Evolutionary conservation across 352 stramenopile species (phyloP).

Genomic region (Globisporangium acanthophoron): DNA sequence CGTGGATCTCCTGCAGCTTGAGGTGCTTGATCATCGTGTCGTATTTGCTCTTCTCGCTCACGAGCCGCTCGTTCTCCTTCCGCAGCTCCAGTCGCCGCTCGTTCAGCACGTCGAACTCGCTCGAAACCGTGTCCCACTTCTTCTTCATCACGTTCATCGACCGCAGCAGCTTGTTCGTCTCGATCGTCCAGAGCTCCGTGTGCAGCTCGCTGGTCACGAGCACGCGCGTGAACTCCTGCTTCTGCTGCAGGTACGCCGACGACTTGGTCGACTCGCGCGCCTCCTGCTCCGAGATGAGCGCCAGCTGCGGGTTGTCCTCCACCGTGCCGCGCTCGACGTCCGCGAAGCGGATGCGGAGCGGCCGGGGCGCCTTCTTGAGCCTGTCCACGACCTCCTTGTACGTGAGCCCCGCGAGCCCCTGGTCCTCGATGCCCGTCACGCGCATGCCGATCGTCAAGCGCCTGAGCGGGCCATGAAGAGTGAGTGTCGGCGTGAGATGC

Average conservation of each 20-base stretch:
- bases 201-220: slow-evolving; percentile 78
- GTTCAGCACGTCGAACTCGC: slow-evolving; percentile 66
- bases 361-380: slow-evolving; percentile 63
- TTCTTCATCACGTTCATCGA: slow-evolving; percentile 43
- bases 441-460: slow-evolving; percentile 82
- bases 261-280: slow-evolving; percentile 28
- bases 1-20: slow-evolving; percentile 62
- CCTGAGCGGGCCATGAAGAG: slow-evolving; percentile 6
- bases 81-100: slow-evolving; percentile 47
- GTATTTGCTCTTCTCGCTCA: slow-evolving; percentile 69
- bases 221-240: slow-evolving; percentile 74
- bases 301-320: slow-evolving; percentile 59
- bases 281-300: slow-evolving; percentile 15
- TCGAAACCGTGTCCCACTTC: slow-evolving; percentile 72
- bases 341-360: slow-evolving; percentile 75
- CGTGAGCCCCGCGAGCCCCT: slow-evolving; percentile 60
- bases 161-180: slow-evolving; percentile 76
- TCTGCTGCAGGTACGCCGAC: slow-evolving; percentile 71
- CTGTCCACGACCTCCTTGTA: slow-evolving; percentile 82
- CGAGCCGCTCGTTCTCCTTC: slow-evolving; percentile 69
- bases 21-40: slow-evolving; percentile 79
- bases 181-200: slow-evolving; percentile 81
- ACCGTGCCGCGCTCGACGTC: slow-evolving; percentile 75
- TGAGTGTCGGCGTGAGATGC: neutral
- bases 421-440: slow-evolving; percentile 71